These are phyloP conservation scores for Boletus subcaerulescens DNA, from an alignment of 768 basidiomycete species.

Conservation along the genomic window DNA sequence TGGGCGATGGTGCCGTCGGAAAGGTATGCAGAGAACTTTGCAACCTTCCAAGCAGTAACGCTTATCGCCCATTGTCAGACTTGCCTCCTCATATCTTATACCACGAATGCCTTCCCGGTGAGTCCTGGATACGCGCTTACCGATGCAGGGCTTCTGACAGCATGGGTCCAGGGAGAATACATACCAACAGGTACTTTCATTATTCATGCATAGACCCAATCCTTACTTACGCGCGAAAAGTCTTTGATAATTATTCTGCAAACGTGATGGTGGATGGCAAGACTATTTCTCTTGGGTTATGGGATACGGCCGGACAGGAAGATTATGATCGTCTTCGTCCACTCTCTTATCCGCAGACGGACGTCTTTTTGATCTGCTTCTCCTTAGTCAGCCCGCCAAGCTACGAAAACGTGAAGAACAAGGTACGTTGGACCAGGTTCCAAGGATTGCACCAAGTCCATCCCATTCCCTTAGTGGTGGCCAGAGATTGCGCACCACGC, in stretches of 20 bases:
- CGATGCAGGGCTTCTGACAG: conserved; percentile 15
- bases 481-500: conserved; percentile 98
- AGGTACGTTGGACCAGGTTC: conserved; percentile 50
- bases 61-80: conserved; percentile 54
- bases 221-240: conserved; percentile 38
- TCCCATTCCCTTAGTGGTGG: conserved; percentile 63
- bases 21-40: conserved; percentile 57
- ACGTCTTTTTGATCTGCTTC: conserved; percentile 99
- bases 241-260: conserved; percentile 98
- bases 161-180: conserved; percentile 76
- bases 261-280: conserved; percentile 99
- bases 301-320: conserved; percentile 99
- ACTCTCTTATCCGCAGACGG: conserved; percentile 97
- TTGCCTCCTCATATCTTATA: conserved; percentile 98
- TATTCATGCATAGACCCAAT: neutral
- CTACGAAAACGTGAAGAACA: conserved; percentile 98
- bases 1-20: conserved; percentile 97
- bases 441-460: conserved; percentile 2
- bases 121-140: conserved; percentile 32
- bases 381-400: conserved; percentile 96
- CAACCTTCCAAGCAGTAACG: neutral
- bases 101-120: conserved; percentile 96
- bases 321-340: conserved; percentile 98
- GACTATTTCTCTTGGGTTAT: conserved; percentile 95
- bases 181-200: conserved; percentile 78